phyloP scores from a whole-genome alignment of 768 basidiomycete species.

The Amanita brunnescens region DNA sequence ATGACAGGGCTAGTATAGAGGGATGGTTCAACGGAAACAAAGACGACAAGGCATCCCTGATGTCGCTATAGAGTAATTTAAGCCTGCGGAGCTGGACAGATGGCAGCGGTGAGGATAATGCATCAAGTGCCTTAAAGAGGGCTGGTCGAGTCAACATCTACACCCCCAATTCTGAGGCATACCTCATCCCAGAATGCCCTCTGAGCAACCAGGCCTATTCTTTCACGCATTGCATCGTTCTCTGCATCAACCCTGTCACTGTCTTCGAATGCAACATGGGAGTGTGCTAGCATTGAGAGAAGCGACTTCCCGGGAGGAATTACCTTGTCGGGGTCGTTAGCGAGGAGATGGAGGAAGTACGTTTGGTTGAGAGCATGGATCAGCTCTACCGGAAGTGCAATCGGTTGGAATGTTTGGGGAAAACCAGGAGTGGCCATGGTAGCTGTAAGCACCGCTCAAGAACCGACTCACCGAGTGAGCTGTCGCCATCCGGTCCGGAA shows the following conservation, averaged over 20 bases:
- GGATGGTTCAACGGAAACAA: slow-evolving; percentile 51
- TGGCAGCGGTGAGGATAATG: slow-evolving; percentile 50
- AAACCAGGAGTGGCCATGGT: not conserved
- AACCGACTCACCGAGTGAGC: too few relatives aligned
- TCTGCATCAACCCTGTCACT: slow-evolving; percentile 6
- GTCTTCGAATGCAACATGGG: slow-evolving; percentile 16
- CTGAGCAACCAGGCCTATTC: slow-evolving; percentile 48
- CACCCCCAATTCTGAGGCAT: not conserved
- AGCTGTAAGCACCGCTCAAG: too few relatives aligned
- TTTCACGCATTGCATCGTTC: slow-evolving; percentile 20
- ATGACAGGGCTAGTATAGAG: slow-evolving; percentile 41
- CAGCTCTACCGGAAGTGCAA: slow-evolving; percentile 44
- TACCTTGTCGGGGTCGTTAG: slow-evolving; percentile 48
- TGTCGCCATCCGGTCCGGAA: too few relatives aligned
- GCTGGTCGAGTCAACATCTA: not conserved
- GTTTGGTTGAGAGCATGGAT: slow-evolving; percentile 47
- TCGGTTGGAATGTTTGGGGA: slow-evolving; percentile 2
- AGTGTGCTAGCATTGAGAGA: slow-evolving; percentile 47
- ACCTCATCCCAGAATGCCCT: slow-evolving; percentile 74
- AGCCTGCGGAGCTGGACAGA: slow-evolving; percentile 52
- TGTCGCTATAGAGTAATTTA: slow-evolving; percentile 45
- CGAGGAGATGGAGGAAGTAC: slow-evolving; percentile 61
- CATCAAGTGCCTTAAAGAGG: slow-evolving; percentile 38
- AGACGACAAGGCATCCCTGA: slow-evolving; percentile 39
- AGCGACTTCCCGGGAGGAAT: slow-evolving; percentile 70